Base-by-base conservation (phyloP, 805 yeast genomes). In the Metschnikowia noctiluminum region DNA sequence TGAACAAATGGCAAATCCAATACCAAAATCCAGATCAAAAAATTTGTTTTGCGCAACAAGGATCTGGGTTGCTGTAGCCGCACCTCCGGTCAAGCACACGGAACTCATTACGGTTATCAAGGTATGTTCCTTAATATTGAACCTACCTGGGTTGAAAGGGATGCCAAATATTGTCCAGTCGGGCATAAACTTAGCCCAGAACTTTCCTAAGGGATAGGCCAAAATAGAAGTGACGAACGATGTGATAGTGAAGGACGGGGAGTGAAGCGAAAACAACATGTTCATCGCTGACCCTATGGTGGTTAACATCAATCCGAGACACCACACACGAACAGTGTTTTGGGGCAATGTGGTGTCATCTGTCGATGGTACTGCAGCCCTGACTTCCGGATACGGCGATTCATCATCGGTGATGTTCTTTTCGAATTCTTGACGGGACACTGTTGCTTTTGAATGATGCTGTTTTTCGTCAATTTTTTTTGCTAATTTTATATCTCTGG, bases 1-100 rank as follows among this genome's bases (percentile, higher is more conserved):
- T 40, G 62, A 52, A 53, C 66, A 63, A 48, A 67, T 62, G 26
- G 62, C 63, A 43, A 59, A 52, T 40, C 64, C 68, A 36, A 62
- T 64, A 7, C 43, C 42, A 13, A 53, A 35, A 16, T 50, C 49
- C 49, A 45, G 51, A 27, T 39, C 34, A 31, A 47, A 53, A 39
- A 53, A 53, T 40, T 53, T 50, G 35, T 52, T 50, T 32, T 53
- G 56, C 5, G 62, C 62, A 42, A 53, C 57, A 14, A 58, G 48
- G 34, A 58, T 52, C 42, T 58, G 57, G 50, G 58, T 58, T 36
- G 57, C 59, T 26, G 58, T 57, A 9, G 54, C 43, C 1, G 56
- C 49, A 21, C 50, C 55, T 3, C 57, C 52, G 9, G 62, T 57
- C 45, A 58, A 52, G n/a, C 60, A 52, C 7, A 58, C 59, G 6